phyloP scores from a whole-genome alignment of 2,329 filamentous ascomycete genomes.

The Pseudocercospora ulei region DNA sequence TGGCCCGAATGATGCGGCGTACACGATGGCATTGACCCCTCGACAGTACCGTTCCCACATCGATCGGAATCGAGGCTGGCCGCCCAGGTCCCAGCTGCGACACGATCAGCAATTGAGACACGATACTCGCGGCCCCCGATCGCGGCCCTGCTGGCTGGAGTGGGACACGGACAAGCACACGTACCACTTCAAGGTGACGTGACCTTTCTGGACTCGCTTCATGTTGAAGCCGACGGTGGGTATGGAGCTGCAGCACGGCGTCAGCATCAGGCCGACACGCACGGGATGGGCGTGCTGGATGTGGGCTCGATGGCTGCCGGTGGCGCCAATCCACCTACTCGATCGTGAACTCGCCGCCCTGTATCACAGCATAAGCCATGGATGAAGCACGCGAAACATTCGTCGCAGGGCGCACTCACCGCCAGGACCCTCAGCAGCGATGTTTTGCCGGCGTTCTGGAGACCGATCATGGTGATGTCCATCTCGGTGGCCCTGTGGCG shows the following conservation, averaged over 20 bases:
- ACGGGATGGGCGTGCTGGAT: conserved; percentile 14
- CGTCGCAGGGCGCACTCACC: conserved; percentile 51
- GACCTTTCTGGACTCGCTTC: conserved; percentile 93
- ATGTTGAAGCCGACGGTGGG: conserved; percentile 98
- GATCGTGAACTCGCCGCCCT: conserved; percentile 97
- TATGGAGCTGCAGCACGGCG: conserved; percentile 62
- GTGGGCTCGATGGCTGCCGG: conserved; percentile 20
- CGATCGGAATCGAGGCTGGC: conserved; percentile 88
- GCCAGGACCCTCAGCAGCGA: conserved; percentile 86
- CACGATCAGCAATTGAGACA: conserved; percentile 25
- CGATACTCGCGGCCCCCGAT: neutral
- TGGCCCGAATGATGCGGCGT: conserved; percentile 31
- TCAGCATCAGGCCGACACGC: conserved; percentile 29
- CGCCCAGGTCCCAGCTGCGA: conserved; percentile 82
- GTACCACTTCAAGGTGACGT: conserved; percentile 93
- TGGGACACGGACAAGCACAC: conserved; percentile 24
- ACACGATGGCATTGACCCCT: conserved; percentile 92
- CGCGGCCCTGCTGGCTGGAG: neutral
- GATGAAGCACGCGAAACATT: conserved; percentile 12
- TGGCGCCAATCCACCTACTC: conserved; percentile 58
- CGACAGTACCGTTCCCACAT: conserved; percentile 99
- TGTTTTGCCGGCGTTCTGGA: conserved; percentile 97
- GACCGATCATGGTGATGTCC: conserved; percentile 97
- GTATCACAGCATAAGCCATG: conserved; percentile 35
- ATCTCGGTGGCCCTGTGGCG: conserved; percentile 83